Evolutionary conservation across 2,329 filamentous ascomycete genomes (phyloP).

Genomic region (Pseudopyrenochaeta lycopersici): DNA sequence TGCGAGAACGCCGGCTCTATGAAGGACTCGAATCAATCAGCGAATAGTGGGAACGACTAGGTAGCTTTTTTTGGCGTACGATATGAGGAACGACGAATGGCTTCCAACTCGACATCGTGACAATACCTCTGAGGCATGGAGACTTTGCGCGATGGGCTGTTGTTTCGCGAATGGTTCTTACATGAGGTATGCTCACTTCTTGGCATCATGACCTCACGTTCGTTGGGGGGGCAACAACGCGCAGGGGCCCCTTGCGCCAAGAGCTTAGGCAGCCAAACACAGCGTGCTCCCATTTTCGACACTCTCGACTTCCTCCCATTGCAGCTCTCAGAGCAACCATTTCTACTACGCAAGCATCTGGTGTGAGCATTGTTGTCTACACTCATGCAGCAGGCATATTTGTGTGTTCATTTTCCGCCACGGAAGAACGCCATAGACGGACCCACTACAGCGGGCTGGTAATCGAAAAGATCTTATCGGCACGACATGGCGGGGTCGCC

Average conservation of each 20-base stretch:
- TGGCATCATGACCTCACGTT: not conserved
- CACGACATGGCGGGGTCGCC: constrained; percentile 7
- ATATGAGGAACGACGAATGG: not conserved
- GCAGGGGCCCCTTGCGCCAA: not conserved
- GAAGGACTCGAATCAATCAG: not conserved
- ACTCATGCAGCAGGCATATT: not conserved
- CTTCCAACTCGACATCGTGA: not conserved
- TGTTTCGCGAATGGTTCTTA: too few species aligned
- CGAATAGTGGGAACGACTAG: not conserved
- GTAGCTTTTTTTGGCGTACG: not conserved
- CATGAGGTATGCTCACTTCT: not conserved
- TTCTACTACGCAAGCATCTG: not conserved
- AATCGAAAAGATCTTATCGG: not conserved
- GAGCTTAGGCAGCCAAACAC: not conserved
- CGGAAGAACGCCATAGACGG: not conserved
- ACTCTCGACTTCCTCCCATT: not conserved
- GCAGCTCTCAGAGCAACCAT: not conserved
- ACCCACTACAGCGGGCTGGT: not conserved
- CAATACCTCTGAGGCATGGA: too few species aligned
- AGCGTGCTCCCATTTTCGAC: not conserved
- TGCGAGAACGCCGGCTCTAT: not conserved
- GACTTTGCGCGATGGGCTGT: too few species aligned
- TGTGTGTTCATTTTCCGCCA: not conserved
- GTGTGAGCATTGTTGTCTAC: not conserved
- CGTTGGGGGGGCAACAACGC: not conserved